phyloP scores from a whole-genome alignment of 2,329 filamentous ascomycete species.

The Neonectria punicea region DNA sequence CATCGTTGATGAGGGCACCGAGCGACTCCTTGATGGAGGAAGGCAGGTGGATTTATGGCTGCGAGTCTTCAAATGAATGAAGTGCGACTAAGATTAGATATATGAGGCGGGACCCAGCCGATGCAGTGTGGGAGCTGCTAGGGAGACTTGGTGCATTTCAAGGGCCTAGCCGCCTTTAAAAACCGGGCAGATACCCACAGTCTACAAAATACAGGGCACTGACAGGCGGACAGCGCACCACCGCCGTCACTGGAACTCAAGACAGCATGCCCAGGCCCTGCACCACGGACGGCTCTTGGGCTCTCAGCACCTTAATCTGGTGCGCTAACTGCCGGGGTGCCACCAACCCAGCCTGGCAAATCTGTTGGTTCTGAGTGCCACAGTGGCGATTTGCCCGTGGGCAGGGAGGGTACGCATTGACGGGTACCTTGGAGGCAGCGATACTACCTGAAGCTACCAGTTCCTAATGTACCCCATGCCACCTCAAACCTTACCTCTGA shows the following conservation, averaged over 20 bases:
- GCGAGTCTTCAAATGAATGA: neutral
- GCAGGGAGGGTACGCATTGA: neutral
- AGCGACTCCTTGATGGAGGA: neutral
- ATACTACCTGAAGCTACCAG: neutral
- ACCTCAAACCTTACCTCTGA: neutral
- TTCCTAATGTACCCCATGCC: neutral
- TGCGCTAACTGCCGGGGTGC: neutral
- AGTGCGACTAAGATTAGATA: neutral
- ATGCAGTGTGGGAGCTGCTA: neutral
- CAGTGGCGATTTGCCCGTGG: neutral
- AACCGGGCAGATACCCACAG: neutral
- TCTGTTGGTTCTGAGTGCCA: neutral
- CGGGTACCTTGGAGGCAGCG: neutral
- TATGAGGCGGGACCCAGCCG: neutral
- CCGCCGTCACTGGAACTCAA: neutral
- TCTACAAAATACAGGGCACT: neutral
- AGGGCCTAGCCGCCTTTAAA: neutral
- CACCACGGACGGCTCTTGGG: neutral
- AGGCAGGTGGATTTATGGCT: neutral
- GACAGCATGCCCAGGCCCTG: neutral
- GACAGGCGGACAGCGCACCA: neutral
- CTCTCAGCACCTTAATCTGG: neutral
- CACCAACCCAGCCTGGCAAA: neutral
- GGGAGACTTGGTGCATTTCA: neutral
- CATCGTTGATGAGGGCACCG: constrained; percentile 4